Base-by-base conservation (phyloP, 768 basidiomycete species). In the Kwoniella bestiolae region DNA sequence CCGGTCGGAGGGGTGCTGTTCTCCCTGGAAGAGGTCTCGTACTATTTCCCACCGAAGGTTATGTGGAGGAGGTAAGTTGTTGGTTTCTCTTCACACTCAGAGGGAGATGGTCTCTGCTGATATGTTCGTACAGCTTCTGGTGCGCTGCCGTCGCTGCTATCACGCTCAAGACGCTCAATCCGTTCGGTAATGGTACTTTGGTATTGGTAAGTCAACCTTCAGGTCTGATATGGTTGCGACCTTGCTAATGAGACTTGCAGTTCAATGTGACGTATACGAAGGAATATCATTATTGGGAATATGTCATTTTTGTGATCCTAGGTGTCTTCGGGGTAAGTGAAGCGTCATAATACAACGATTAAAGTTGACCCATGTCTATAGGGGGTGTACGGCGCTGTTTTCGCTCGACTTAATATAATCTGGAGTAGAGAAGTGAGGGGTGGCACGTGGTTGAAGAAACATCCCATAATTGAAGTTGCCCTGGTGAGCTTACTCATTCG, bases 261-360 rank as follows among this genome's bases (percentile, higher is more conserved):
- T 77, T 79, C 57, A 74, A 72, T 8, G 78, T 79, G 5, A 67
- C 75, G 1, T 80, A 79, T 46, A 75, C 75, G 8, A 75, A 94
- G 88, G 92, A 96, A 75, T 97, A 94, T 90, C 92, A 96, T 79
- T 89, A 88, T 21, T 90, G 89, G 74, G 94, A 98, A 79, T 85
- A 97, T 14, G 63, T 90, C 5, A 89, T 90, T 25, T 99, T 97
- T 81, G 78, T 94, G 6, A 75, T 93, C 38, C 85, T 99, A 11
- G 95, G 94, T 0, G 82, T 92, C n/a, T 87, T 96, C 66, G 95
- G 96, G 9, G 91, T 92, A 81, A 50, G 88, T 66, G 8, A 11
- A n/a, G 14, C 18, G 25, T 26, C 23, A 32, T n/a, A 56, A 21
- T 18, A 16, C n/a, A 12, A 6, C 28, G 23, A 21, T 3, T 49